A percentile compares a stretch with the other conserved stretches of the same genome.
These are phyloP conservation scores for Neoascochyta sp. DNA, from an alignment of 2,329 filamentous ascomycete genomes.

Conservation along the genomic window DNA sequence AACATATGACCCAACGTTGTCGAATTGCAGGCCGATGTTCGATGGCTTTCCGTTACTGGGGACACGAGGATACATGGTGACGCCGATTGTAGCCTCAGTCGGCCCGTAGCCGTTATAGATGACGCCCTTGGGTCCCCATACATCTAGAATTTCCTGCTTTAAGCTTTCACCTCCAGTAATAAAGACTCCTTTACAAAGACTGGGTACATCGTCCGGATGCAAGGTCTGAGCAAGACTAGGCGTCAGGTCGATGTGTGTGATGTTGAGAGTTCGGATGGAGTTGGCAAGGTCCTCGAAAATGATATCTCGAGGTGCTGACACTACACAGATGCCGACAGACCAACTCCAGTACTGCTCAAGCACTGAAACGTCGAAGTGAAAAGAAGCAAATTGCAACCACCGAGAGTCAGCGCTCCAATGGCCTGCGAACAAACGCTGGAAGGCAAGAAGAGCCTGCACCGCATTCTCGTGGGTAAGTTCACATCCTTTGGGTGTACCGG, in stretches of 20 bases:
- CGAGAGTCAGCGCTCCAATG: conserved; percentile 71
- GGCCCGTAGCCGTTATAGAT: conserved; percentile 92
- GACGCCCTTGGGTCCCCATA: conserved; percentile 73
- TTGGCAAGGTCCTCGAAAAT: conserved; percentile 78
- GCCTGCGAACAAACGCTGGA: conserved; percentile 70
- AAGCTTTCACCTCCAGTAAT: conserved; percentile 89
- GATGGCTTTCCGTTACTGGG: conserved; percentile 73
- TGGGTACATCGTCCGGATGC: conserved; percentile 75
- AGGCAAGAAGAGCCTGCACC: conserved; percentile 84
- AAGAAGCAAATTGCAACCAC: conserved; percentile 90
- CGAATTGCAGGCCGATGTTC: conserved; percentile 83
- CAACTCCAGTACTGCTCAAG: conserved; percentile 95
- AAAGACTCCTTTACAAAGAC: conserved; percentile 76
- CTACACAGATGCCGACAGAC: conserved; percentile 82
- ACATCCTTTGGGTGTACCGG: conserved; percentile 81
- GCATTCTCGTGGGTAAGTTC: conserved; percentile 85
- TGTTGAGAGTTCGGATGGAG: conserved; percentile 66
- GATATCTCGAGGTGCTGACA: conserved; percentile 76
- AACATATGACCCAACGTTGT: conserved; percentile 82
- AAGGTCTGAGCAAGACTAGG: conserved; percentile 79
- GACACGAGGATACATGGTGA: conserved; percentile 84
- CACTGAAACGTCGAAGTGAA: conserved; percentile 92
- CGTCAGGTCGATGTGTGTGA: conserved; percentile 90
- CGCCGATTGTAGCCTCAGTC: conserved; percentile 88
- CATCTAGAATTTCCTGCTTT: conserved; percentile 82